Conservation (phyloP, 805 yeast species). For the Cyberlindnera meyerae region DNA sequence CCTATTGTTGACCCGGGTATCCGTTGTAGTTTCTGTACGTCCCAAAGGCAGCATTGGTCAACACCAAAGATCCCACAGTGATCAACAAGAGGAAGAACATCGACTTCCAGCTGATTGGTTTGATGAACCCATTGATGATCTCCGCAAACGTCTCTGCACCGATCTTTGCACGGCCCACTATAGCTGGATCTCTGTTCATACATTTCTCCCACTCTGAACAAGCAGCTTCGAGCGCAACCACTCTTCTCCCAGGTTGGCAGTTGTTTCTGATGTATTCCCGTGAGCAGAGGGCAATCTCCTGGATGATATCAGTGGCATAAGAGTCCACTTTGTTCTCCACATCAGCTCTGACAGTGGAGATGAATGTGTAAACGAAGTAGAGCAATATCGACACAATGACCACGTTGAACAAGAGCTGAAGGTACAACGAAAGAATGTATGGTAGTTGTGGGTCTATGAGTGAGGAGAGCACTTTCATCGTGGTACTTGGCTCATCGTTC, state of each 20-base stretch:
- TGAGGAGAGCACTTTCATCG: conserved; percentile 13
- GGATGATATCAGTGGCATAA: conserved; percentile 52
- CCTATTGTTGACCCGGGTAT: conserved; percentile 4
- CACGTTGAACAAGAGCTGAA: conserved; percentile 59
- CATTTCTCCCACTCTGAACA: conserved; percentile 79
- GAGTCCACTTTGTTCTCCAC: conserved; percentile 65
- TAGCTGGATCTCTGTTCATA: conserved; percentile 71
- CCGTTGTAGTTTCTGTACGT: conserved; percentile 30
- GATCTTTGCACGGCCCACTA: conserved; percentile 60
- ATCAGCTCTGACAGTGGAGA: conserved; percentile 58
- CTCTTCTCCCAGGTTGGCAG: conserved; percentile 60
- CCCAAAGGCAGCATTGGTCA: conserved; percentile 49
- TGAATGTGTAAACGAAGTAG: conserved; percentile 46
- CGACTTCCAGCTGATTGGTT: conserved; percentile 67
- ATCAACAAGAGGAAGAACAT: conserved; percentile 43
- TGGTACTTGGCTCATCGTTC: conserved; percentile 7
- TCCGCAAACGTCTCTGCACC: conserved; percentile 83
- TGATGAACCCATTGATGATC: conserved; percentile 69
- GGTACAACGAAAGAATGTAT: conserved; percentile 51
- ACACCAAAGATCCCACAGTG: conserved; percentile 46
- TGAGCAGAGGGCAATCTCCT: conserved; percentile 64
- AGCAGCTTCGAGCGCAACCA: conserved; percentile 65
- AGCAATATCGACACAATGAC: conserved; percentile 46
- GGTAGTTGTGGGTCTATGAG: conserved; percentile 46
- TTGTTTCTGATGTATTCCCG: conserved; percentile 65